These are phyloP conservation scores for Lobosporangium transversale DNA, from an alignment of 192 early-diverging fungal species.

Conservation along the genomic window DNA sequence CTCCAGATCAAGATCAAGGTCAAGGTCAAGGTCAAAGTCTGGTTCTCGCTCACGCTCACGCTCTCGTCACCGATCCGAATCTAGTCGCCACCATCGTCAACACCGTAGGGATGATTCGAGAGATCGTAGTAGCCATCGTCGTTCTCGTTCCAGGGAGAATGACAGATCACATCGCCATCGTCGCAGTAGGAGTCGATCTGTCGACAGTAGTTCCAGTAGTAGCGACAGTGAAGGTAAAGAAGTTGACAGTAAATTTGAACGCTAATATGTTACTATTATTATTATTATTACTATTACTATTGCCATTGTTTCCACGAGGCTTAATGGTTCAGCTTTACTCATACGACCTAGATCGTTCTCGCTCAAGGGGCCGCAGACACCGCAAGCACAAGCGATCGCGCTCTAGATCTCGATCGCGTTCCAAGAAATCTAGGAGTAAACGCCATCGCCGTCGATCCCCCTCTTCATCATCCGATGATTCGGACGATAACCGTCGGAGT, in stretches of 20 bases:
- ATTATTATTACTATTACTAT: no score
- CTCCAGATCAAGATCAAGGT: conserved; percentile 18
- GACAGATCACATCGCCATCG: conserved; percentile 5
- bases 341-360: no score
- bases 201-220: conserved; percentile 3
- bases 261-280: not conserved
- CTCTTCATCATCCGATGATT: conserved; percentile 31
- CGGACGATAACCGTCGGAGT: conserved; percentile 31
- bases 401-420: conserved; percentile 24
- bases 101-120: conserved; percentile 8
- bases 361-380: conserved; percentile 20
- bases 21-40: conserved; percentile 13
- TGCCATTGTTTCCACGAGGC: no score
- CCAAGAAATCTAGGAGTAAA: conserved; percentile 35
- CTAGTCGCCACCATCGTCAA: conserved; percentile 17
- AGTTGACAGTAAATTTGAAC: no score
- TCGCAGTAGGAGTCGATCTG: conserved; percentile 20
- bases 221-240: conserved; percentile 7
- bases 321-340: no score
- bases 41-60: not conserved
- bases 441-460: conserved; percentile 33
- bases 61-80: conserved; percentile 15
- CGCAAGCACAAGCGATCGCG: conserved; percentile 27
- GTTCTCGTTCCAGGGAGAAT: not conserved
- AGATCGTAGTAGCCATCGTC: conserved; percentile 9